Evolutionary conservation across 305 asterid genomes (phyloP).

Genomic region (Salvia sclarea): DNA sequence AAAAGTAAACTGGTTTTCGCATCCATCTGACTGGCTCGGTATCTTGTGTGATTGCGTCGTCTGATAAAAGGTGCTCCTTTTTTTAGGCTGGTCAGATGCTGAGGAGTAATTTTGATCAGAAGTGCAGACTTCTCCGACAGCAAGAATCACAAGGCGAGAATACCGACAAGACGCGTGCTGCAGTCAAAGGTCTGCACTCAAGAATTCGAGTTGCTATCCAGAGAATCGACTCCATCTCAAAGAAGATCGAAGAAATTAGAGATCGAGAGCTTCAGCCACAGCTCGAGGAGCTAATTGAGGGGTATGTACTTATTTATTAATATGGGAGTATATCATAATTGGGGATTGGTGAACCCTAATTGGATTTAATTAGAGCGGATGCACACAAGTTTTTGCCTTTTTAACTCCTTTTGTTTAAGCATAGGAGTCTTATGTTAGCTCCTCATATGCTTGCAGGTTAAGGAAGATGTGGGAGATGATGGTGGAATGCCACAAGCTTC

Average conservation of each 20-base stretch:
- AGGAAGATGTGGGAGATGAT: conserved; percentile 93
- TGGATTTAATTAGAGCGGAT: no score
- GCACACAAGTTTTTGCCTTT: neutral
- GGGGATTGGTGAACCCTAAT: no score
- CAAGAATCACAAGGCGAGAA: conserved; percentile 74
- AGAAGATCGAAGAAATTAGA: conserved; percentile 87
- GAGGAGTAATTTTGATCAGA: conserved; percentile 65
- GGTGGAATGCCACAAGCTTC: conserved; percentile 82
- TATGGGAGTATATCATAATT: no score
- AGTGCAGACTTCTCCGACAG: conserved; percentile 80
- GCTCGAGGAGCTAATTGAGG: conserved; percentile 93
- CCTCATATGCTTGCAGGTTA: conserved; percentile 47
- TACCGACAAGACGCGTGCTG: conserved; percentile 83
- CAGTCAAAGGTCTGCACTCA: conserved; percentile 87
- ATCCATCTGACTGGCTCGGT: neutral
- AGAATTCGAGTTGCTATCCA: conserved; percentile 90
- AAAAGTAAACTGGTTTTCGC: neutral
- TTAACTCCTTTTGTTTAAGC: neutral
- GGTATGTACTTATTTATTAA: conserved; percentile 64
- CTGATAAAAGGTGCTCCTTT: conserved; percentile 13
- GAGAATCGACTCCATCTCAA: conserved; percentile 81
- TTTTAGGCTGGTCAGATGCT: conserved; percentile 74
- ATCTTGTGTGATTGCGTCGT: neutral
- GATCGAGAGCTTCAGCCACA: conserved; percentile 95
- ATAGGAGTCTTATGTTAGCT: neutral